Evolutionary conservation across 768 basidiomycete species (phyloP), one percentile per base, ranked within the genome.

Genomic region (Russula dissimulans): DNA sequence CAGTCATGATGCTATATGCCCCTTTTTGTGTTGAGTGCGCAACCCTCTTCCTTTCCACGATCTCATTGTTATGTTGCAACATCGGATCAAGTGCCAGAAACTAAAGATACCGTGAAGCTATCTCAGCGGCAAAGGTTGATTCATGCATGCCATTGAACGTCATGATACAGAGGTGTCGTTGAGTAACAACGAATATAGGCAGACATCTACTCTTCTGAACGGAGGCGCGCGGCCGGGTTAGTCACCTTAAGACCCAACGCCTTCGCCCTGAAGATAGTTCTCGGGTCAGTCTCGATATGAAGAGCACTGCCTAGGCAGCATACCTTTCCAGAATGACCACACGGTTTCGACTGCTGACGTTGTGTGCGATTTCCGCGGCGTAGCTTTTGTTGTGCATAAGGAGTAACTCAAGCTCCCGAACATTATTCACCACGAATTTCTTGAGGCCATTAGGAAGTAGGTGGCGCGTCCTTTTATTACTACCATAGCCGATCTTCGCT

Each of bases 301-400:
- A 44, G n/a, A 26, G 18, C n/a, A 42, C 36, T 29, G 15, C 54
- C 57, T 11, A 11, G 44, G 34, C 17, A 31, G 14, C 31, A 60
- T 64, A 90, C 87, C 94, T 82, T 76, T 95, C 92, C 53, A 98
- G 77, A 68, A 99, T 94, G 59, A 81, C 77, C 56, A 86, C 85
- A 67, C 97, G 90, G 82, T 98, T 97, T 73, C 91, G 87, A 80
- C 89, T 90, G 78, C 87, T 91, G 66, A 99, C 94, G 67, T 84
- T 86, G 81, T 97, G 95, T 54, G 97, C 97, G 68, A 99, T 93
- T 74, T 95, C 92, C 56, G 94, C 97, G 51, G 94, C 87, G 72
- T 88, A 98, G 69, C 78, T 87, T 80, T 91, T 91, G 84, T 92
- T 95, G 84, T 97, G 95, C 93, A 97, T 95, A 54, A 97, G 81